A percentile compares a stretch with the other conserved stretches of the same genome.
Evolutionary conservation across 1,139 yeast genomes (phyloP).

Genomic region (Nadsonia commutata): DNA sequence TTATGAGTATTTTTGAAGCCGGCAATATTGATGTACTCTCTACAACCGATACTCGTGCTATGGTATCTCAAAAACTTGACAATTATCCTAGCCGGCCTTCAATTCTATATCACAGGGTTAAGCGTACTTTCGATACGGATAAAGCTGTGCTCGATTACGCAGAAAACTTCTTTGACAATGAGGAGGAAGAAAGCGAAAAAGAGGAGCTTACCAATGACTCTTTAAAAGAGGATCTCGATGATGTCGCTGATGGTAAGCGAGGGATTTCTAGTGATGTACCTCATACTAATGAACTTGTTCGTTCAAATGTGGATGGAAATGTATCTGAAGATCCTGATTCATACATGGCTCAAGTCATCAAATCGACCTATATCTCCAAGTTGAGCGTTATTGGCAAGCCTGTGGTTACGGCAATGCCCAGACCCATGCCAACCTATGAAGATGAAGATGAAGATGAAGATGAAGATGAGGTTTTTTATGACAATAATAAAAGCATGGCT

Average conservation of each 20-base stretch:
- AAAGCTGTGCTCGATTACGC: background rate
- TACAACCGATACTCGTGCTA: too few species aligned
- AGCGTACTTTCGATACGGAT: background rate
- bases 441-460: background rate
- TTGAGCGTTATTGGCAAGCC: background rate
- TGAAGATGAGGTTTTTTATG: too few species aligned
- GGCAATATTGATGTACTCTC: too few species aligned
- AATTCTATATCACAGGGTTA: background rate
- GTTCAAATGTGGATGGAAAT: too few species aligned
- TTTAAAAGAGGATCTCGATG: background rate
- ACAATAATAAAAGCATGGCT: too few species aligned
- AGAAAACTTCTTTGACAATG: background rate
- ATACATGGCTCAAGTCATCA: too few species aligned
- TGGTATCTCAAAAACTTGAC: background rate
- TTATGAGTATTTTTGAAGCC: too few species aligned
- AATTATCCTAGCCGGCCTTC: background rate
- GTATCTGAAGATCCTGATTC: too few species aligned
- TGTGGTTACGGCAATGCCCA: background rate
- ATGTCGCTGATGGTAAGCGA: background rate
- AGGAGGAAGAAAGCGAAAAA: background rate
- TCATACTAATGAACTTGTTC: too few species aligned
- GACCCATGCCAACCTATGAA: background rate
- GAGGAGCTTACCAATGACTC: background rate
- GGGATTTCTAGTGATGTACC: background rate
- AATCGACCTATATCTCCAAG: background rate